Percentiles rank a stretch among this genome's conserved stretches.
Evolutionary conservation across 2,329 filamentous ascomycete genomes (phyloP).

Genomic region (Penicillium sp.): DNA sequence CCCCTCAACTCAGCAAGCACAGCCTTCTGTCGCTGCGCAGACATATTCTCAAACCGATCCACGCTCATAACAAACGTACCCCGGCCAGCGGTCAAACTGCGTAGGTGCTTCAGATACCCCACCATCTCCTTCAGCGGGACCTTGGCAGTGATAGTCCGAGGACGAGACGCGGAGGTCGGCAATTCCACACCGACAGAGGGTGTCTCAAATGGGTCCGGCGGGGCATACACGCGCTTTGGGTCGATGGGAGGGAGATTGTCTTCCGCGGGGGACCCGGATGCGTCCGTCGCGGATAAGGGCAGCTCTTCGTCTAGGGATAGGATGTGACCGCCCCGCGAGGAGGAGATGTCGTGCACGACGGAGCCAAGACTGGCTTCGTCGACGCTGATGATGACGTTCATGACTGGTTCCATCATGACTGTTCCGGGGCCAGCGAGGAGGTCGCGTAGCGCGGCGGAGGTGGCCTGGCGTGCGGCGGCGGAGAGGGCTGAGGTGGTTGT

Average conservation of each 20-base stretch:
- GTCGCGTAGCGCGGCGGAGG: conserved; percentile 67
- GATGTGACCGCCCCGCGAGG: conserved; percentile 71
- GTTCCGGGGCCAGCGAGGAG: conserved; percentile 47
- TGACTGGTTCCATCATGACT: conserved; percentile 86
- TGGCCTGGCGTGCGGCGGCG: conserved; percentile 67
- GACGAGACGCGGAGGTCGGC: conserved; percentile 43
- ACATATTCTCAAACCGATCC: conserved; percentile 70
- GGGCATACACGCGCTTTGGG: conserved; percentile 75
- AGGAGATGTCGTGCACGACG: conserved; percentile 79
- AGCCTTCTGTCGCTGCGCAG: conserved; percentile 59
- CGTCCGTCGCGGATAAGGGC: conserved; percentile 31
- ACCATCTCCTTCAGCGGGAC: conserved; percentile 97
- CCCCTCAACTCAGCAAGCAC: conserved; percentile 52
- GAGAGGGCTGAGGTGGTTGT: conserved; percentile 68
- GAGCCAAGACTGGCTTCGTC: conserved; percentile 78
- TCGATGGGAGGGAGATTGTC: conserved; percentile 59
- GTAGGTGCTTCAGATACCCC: conserved; percentile 84
- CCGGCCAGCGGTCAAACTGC: conserved; percentile 84
- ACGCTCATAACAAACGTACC: conserved; percentile 75
- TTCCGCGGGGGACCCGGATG: conserved; percentile 24
- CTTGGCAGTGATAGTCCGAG: conserved; percentile 73
- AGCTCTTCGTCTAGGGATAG: conserved; percentile 65
- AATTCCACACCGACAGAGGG: conserved; percentile 25
- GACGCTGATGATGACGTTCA: conserved; percentile 83
- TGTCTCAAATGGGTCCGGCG: conserved; percentile 73